These are phyloP conservation scores for Vigna nakashimae DNA, from an alignment of 306 rosid species.

Conservation along the genomic window DNA sequence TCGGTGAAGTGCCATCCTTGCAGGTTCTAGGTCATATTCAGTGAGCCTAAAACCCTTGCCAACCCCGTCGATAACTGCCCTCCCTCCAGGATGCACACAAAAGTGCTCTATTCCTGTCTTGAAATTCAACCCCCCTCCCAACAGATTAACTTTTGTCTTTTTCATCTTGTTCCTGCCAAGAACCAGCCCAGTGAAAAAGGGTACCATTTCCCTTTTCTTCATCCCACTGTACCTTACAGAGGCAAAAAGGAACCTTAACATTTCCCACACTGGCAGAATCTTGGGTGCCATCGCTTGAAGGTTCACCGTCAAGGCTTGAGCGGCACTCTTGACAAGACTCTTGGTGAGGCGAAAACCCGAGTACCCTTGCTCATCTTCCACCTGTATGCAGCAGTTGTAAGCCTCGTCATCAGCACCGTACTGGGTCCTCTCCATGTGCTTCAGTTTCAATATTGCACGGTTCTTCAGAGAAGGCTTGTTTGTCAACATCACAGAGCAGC, in stretches of 20 bases:
- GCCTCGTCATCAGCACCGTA: constrained; percentile 79
- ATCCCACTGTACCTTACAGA: constrained; percentile 10
- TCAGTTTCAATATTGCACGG: constrained; percentile 68
- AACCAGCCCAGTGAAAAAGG: constrained; percentile 30
- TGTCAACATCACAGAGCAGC: constrained; percentile 78
- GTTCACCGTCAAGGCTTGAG: constrained; percentile 65
- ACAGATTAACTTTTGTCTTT: constrained; percentile 21
- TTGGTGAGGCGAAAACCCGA: constrained; percentile 76
- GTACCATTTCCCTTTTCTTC: constrained; percentile 45
- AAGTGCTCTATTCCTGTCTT: constrained; percentile 77
- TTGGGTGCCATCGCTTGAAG: constrained; percentile 61
- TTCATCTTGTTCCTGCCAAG: constrained; percentile 26
- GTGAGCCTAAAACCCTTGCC: constrained; percentile 66
- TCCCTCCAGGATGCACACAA: constrained; percentile 81
- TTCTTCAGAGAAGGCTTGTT: constrained; percentile 52
- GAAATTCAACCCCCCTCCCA: constrained; percentile 57
- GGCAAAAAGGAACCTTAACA: constrained; percentile 42
- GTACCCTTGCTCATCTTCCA: constrained; percentile 70
- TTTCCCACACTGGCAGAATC: constrained; percentile 69
- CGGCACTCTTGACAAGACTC: constrained; percentile 69
- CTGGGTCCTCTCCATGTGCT: constrained; percentile 70
- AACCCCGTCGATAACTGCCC: constrained; percentile 79
- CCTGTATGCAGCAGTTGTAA: constrained; percentile 76
- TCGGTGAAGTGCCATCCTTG: constrained; percentile 83
- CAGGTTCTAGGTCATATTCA: constrained; percentile 76